Evolutionary conservation across 2,329 filamentous ascomycete genomes (phyloP), one percentile per base, ranked within the genome.

Genomic region (Aureobasidium sp.): DNA sequence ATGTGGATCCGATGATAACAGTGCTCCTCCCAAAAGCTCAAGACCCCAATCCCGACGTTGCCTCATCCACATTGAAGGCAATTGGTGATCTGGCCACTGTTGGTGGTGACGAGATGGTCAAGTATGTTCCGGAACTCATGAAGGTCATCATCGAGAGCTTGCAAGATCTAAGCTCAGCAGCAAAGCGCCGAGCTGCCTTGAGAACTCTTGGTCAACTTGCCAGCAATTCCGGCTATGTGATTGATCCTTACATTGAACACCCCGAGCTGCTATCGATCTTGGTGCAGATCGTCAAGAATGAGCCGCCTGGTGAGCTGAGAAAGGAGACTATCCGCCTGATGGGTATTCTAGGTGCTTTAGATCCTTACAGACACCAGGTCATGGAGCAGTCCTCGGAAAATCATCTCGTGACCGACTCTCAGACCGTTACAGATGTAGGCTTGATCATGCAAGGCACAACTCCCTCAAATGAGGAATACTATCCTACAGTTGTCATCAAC

Each of bases 381-480:
- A 88, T 94, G 66, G 91, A 97, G 68, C 83, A 85, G 58, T 86
- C 84, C 2, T 89, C 90, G 0, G 91, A 96, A 64, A 80, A 85
- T 58, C 87, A 93, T 63, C 79, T 83, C 42, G 77, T 79, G 52
- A 75, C 81, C 40, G 82, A 85, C 64, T 76, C 79, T n/a, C 78
- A 84, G 60, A 74, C 75, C 7, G 77, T 95, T 62, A 95, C 91
- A 0, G 93, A 98, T 68, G 94, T 98, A 40, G 93, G 90, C 3
- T 78, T 98, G 25, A 97, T 98, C 77, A 98, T 98, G 91, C 90
- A 88, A 37, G 93, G 94, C 12, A 77, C 96, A 35, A 97, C 90
- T 0, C 94, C 93, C 0, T 97, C 91, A 0, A 95, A 88, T 64
- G 95, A 98, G 65, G 93, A 98, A 63, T 98, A 98, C 69, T 98